phyloP scores from a whole-genome alignment of 2,329 filamentous ascomycete genomes.

The Aureobasidium melanogenum region DNA sequence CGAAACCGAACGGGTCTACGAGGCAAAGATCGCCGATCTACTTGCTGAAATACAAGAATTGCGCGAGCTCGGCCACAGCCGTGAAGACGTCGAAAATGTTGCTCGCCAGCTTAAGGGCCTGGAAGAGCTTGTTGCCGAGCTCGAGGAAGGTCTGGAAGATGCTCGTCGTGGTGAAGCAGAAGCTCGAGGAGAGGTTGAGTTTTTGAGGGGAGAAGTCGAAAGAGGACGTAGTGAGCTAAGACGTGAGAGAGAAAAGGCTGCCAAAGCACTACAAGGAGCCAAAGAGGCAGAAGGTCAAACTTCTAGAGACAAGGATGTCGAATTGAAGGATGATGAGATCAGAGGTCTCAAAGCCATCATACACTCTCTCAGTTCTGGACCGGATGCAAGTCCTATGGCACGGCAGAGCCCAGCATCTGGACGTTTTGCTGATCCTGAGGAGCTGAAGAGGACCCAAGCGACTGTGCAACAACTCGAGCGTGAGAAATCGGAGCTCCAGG shows the following conservation, averaged over 20 bases:
- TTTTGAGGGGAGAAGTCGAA: constrained; percentile 88
- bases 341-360: constrained; percentile 96
- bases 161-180: constrained; percentile 89
- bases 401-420: constrained; percentile 8
- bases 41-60: constrained; percentile 70
- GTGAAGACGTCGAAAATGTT: constrained; percentile 84
- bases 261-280: constrained; percentile 48
- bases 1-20: constrained; percentile 93
- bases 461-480: constrained; percentile 64
- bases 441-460: constrained; percentile 49
- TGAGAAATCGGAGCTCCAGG: constrained; percentile 70
- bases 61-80: constrained; percentile 65
- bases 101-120: constrained; percentile 88
- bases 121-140: constrained; percentile 90
- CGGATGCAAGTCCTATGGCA: constrained; percentile 25
- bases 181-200: constrained; percentile 91
- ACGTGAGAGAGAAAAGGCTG: constrained; percentile 76
- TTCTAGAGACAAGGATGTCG: constrained; percentile 59
- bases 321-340: constrained; percentile 95
- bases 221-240: constrained; percentile 79
- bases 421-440: constrained; percentile 28
- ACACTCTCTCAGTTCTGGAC: constrained; percentile 79
- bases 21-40: constrained; percentile 80
- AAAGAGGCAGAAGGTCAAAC: constrained; percentile 28
- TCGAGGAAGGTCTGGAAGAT: constrained; percentile 94